A percentile compares a stretch with the other conserved stretches of the same genome.
These are phyloP conservation scores for Nitzschia palea DNA, from an alignment of 108 stramenopile species.

Conservation along the genomic window DNA sequence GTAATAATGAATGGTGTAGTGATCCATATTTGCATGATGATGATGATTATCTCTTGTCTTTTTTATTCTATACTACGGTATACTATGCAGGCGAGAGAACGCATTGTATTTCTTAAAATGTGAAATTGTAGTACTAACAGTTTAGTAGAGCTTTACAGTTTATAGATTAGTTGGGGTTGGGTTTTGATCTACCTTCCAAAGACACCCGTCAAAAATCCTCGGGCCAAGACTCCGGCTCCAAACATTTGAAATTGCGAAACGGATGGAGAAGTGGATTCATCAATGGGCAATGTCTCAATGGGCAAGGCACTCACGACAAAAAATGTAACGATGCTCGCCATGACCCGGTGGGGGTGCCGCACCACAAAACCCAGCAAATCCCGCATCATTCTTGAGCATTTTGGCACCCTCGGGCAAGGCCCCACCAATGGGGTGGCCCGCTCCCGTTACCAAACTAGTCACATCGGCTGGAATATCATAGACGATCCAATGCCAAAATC, in stretches of 20 bases:
- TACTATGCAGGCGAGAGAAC: no score
- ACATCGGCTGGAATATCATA: constrained; percentile 24
- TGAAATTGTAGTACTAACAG: no score
- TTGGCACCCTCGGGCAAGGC: constrained; percentile 26
- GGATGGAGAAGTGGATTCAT: constrained; percentile 6
- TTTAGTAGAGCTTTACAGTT: no score
- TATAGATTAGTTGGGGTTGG: no score
- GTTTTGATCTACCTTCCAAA: constrained; percentile 32
- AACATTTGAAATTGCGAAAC: constrained; percentile 31
- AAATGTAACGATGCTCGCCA: constrained; percentile 34
- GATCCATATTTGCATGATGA: no score
- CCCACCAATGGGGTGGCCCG: constrained; percentile 7
- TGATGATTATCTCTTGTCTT: no score
- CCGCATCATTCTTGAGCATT: constrained; percentile 39
- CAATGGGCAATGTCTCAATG: constrained; percentile 20
- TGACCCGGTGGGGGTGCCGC: constrained; percentile 33
- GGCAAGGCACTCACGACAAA: constrained; percentile 30
- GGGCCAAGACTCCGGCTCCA: constrained; percentile 27
- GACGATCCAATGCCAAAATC: constrained; percentile 37
- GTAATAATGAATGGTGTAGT: no score
- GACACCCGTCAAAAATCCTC: constrained; percentile 24
- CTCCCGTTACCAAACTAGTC: constrained; percentile 15
- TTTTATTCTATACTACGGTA: no score
- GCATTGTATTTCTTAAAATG: no score
- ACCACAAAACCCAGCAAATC: constrained; percentile 29